Evolutionary conservation across 192 early-diverging fungal genomes (phyloP).

Genomic region (Dissophora globulifera): DNA sequence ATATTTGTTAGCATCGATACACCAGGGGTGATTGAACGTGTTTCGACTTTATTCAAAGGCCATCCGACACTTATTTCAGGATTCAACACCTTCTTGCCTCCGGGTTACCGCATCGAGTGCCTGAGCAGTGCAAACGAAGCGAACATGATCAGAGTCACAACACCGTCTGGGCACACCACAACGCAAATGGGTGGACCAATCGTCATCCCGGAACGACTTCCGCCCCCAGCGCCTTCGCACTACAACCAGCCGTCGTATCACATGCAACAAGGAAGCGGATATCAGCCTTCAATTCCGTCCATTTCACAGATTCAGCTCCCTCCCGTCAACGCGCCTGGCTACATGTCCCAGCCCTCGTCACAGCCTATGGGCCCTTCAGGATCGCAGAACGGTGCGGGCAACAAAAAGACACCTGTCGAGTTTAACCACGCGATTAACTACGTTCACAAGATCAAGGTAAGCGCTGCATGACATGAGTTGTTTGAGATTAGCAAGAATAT

Average conservation of each 20-base stretch:
- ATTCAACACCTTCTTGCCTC: conserved; percentile 99
- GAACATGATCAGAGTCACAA: conserved; percentile 85
- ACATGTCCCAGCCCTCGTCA: conserved; percentile 29
- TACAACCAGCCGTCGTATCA: conserved; percentile 50
- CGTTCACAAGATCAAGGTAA: conserved; percentile 98
- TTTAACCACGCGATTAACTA: conserved; percentile 99
- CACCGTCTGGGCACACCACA: conserved; percentile 77
- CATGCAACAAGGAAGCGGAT: conserved; percentile 47
- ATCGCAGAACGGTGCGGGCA: conserved; percentile 47
- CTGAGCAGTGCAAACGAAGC: conserved; percentile 81
- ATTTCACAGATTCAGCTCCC: conserved; percentile 37
- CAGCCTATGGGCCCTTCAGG: conserved; percentile 29
- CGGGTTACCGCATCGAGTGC: conserved; percentile 96
- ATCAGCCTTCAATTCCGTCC: conserved; percentile 51
- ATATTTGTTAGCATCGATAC: conserved; percentile 80
- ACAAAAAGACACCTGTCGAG: conserved; percentile 83
- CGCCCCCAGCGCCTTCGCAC: conserved; percentile 33
- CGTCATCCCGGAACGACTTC: conserved; percentile 37
- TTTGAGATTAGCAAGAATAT: too few species aligned
- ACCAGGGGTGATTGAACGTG: conserved; percentile 96
- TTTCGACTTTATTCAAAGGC: conserved; percentile 93
- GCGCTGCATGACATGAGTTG: too few species aligned
- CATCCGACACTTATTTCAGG: conserved; percentile 92
- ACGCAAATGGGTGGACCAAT: conserved; percentile 61
- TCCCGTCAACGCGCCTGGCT: conserved; percentile 36